phyloP scores from a whole-genome alignment of 1,284 basidiomycete genomes.

The Apiotrichum laibachii region DNA sequence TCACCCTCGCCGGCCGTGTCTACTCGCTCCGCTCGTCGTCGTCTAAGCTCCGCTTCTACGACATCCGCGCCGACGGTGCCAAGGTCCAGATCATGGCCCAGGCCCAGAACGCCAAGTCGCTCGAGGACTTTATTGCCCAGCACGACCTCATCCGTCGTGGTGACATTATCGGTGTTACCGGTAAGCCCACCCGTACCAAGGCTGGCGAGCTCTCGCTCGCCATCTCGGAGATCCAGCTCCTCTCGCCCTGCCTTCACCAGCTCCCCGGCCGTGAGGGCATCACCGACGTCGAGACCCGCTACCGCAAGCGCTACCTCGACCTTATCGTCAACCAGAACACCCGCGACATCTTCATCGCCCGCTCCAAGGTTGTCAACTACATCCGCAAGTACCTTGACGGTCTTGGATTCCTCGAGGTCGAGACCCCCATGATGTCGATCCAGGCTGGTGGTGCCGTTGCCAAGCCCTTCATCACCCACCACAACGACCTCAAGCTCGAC shows the following conservation, averaged over 20 bases:
- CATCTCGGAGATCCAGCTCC: conserved; percentile 76
- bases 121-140: conserved; percentile 66
- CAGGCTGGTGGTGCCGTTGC: conserved; percentile 96
- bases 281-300: conserved; percentile 94
- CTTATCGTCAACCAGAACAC: conserved; percentile 92
- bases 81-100: conserved; percentile 96
- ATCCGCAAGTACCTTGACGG: conserved; percentile 86
- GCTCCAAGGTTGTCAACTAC: conserved; percentile 84
- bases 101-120: conserved; percentile 67
- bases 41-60: conserved; percentile 90
- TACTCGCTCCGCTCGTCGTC: conserved; percentile 84
- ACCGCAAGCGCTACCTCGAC: conserved; percentile 98
- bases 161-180: conserved; percentile 91
- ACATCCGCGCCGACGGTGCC: conserved; percentile 85
- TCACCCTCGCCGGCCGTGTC: conserved; percentile 80
- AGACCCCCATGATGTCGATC: conserved; percentile 98
- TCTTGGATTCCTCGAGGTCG: conserved; percentile 96
- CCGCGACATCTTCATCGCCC: conserved; percentile 86
- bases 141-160: conserved; percentile 91
- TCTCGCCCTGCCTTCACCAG: conserved; percentile 94
- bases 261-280: conserved; percentile 79
- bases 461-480: conserved; percentile 97
- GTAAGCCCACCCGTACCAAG: conserved; percentile 86
- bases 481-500: conserved; percentile 97
- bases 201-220: conserved; percentile 93